Percentiles rank a stretch among this genome's conserved stretches.
Evolutionary conservation across 164 flowering plant species (phyloP).

Genomic region (Magnolia changhungtana): DNA sequence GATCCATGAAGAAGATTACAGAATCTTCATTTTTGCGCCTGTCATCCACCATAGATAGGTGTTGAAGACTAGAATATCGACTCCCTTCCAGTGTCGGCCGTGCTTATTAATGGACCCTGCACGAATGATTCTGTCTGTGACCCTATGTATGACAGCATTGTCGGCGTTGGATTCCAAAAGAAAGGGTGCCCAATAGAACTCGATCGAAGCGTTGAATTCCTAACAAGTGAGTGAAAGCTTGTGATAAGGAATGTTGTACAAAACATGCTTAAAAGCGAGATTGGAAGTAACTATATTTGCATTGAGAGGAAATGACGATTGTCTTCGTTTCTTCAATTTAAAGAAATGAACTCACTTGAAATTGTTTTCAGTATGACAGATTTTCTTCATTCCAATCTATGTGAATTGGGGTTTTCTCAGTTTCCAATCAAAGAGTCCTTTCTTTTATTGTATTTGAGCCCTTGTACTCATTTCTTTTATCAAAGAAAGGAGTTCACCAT

Average conservation of each 20-base stretch:
- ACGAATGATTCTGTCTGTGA: conserved; percentile 57
- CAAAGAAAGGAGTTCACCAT: not conserved
- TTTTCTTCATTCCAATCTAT: not conserved
- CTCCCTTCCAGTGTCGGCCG: conserved; percentile 60
- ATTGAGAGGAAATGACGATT: not conserved
- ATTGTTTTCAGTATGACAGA: not conserved
- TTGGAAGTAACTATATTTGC: not conserved
- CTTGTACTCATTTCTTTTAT: too few relatives aligned
- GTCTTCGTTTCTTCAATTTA: not conserved
- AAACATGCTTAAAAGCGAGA: not conserved
- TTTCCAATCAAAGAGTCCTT: not conserved
- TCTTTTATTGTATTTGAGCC: too few relatives aligned
- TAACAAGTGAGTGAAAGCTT: conserved; percentile 14
- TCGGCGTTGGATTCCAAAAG: conserved; percentile 85
- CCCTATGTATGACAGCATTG: conserved; percentile 48
- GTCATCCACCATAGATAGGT: conserved; percentile 83
- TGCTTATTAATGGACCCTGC: conserved; percentile 65
- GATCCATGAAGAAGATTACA: conserved; percentile 28
- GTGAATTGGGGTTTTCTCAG: not conserved
- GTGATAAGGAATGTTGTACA: not conserved
- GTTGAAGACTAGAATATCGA: conserved; percentile 66
- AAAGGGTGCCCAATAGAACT: conserved; percentile 97
- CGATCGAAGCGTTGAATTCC: conserved; percentile 90
- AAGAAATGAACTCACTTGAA: too few relatives aligned
- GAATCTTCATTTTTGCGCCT: conserved; percentile 54